These are phyloP conservation scores for Hansenula lynferdii DNA, from an alignment of 1,139 yeast species.

Conservation along the genomic window DNA sequence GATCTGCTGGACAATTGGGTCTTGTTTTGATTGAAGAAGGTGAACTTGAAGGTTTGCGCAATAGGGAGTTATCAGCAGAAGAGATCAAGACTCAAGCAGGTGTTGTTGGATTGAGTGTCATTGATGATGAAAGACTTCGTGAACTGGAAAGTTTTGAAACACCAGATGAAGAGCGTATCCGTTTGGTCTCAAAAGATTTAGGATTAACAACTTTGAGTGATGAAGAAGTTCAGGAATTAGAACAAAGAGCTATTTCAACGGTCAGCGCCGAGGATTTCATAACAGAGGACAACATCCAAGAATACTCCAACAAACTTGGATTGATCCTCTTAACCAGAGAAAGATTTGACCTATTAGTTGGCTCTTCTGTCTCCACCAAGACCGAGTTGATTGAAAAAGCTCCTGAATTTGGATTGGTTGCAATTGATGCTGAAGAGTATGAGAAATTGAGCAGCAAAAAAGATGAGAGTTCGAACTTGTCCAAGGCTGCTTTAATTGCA, in stretches of 20 bases:
- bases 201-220: slow-evolving; percentile 7
- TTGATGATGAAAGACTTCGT: slow-evolving; percentile 5
- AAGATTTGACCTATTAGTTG: slow-evolving; percentile 16
- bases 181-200: slow-evolving; percentile 5
- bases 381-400: slow-evolving; percentile 19
- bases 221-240: slow-evolving; percentile 5
- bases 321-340: slow-evolving; percentile 25
- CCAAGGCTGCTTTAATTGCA: slow-evolving; percentile 11
- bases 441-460: neutral
- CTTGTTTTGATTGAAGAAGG: slow-evolving; percentile 13
- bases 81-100: slow-evolving; percentile 7
- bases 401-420: slow-evolving; percentile 12
- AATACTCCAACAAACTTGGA: slow-evolving; percentile 31
- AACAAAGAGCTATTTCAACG: slow-evolving; percentile 2
- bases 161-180: slow-evolving; percentile 10
- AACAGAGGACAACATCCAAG: slow-evolving; percentile 4
- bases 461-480: slow-evolving; percentile 9
- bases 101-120: slow-evolving; percentile 10
- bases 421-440: slow-evolving; percentile 20
- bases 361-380: slow-evolving; percentile 8
- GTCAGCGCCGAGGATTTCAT: slow-evolving; percentile 7
- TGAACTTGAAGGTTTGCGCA: slow-evolving; percentile 8
- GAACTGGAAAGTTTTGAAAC: slow-evolving; percentile 2
- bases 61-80: neutral
- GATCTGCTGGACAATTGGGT: slow-evolving; percentile 11